Base-by-base conservation (phyloP, 2,329 filamentous ascomycete species). In the Ambrosiella cleistominuta region DNA sequence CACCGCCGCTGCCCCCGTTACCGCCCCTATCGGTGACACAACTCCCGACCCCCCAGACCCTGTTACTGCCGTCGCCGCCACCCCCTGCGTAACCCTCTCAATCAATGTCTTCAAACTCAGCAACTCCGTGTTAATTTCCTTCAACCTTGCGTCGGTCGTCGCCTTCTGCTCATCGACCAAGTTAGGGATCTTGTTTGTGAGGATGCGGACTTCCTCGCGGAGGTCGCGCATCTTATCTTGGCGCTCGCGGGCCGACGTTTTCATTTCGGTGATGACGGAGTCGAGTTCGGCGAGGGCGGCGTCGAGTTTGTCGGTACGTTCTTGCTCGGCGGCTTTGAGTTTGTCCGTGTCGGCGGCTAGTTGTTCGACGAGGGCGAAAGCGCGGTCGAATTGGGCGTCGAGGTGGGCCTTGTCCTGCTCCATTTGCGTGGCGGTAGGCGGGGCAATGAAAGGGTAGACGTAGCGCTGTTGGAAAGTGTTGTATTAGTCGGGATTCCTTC, bases 321-420 rank as follows among this genome's bases (percentile, higher is more conserved):
- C 78, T 67, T 89, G 78, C 73, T 98, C 93, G 0, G 90, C 85
- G 3, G 81, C 77, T 72, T 98, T 98, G 61, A 98, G 79, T 7
- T 82, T 79, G 57, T 89, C 82, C 0, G 93, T 98, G 68, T 98
- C 94, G 64, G 88, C 86, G 42, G 87, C 81, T 1, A 98, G 79
- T 67, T 97, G 93, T 61, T 98, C 93, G 9, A 98, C 83, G 12
- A 97, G 78, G 15, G 84, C 76, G 68, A 98, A 98, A 1, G 91
- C 88, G 65, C 86, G 87, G 64, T 93, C 86, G 70, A 98, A 98
- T 60, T 91, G 86, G 63, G 90, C 89, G 68, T 97, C 90, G 60
- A 98, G 90, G 44, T 82, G 81, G 62, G 88, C 82, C 71, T 98
- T 98, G 69, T 98, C 93, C 68, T 94, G 85, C 66, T 96, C 88